Evolutionary conservation across 2,329 filamentous ascomycete species (phyloP), one percentile per base, ranked within the genome.

Genomic region (Trichoderma semiorbis): DNA sequence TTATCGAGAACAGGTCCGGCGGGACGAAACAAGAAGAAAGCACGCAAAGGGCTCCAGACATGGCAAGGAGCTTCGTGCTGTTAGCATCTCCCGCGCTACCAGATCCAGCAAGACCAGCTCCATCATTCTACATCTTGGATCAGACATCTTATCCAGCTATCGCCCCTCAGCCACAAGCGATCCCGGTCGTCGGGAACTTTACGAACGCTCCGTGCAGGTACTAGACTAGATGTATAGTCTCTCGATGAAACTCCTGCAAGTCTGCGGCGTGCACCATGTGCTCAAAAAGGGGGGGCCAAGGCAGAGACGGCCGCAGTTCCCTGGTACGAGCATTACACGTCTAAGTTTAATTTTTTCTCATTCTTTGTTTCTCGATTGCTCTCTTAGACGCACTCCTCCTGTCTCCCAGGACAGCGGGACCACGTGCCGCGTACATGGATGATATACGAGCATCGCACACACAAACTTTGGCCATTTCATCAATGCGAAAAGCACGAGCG

Each of bases 141-240:
- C 61, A 58, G 50, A 71, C 36, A 58, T 50, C 55, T 69, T 28
- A 16, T 61, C 50, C 60, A 34, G 50, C 47, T 39, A 64, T 64
- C 68, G 34, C 30, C 47, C 68, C 60, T 34, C 68, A 28, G 30
- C 32, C 53, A 58, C 58, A 50, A 26, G 60, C 26, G 61, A 71
- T 63, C 68, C 68, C 30, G 43, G 68, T 70, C 68, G 58, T 36
- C 58, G 68, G 68, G 57, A 70, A 57, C 58, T 63, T 70, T 62
- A 61, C 68, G 68, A 61, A 64, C 69, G 61, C 61, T 50, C 61
- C 69, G 55, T 69, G 55, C 66, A 69, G 55, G 55, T 50, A 36
- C 66, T 50, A 47, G 36, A 18, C 65, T 47, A 36, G 39, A 3
- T 43, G 16, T 32, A 32, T 34, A 30, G 36, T 47, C 34, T 58